Conservation (phyloP, 179 eudicot genomes). For the Actinidia arguta region DNA sequence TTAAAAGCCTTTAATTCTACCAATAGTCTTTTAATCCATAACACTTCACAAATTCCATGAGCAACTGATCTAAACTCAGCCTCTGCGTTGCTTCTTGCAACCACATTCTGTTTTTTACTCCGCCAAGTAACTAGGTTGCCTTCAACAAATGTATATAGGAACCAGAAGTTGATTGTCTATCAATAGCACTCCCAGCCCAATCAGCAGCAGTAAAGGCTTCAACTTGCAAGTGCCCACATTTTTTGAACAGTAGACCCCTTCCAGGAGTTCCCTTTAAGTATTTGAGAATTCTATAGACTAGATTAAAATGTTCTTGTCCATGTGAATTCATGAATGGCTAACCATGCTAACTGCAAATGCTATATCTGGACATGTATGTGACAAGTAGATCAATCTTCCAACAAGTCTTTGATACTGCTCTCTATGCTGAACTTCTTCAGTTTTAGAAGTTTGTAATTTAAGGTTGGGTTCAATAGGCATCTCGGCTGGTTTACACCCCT, state of each 20-base stretch:
- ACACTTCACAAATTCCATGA: background rate
- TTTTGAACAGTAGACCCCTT: background rate
- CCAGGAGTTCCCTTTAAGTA: background rate
- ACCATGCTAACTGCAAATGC: background rate
- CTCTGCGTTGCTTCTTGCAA: background rate
- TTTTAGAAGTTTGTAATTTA: background rate
- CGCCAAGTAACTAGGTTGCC: background rate
- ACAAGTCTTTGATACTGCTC: background rate
- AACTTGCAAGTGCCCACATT: background rate
- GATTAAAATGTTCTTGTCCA: background rate
- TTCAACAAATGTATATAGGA: too few relatives aligned
- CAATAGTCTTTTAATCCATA: background rate
- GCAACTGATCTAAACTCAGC: background rate
- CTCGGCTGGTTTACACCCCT: background rate
- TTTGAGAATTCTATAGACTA: background rate
- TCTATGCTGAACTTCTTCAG: background rate
- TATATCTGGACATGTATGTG: background rate
- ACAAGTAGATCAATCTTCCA: background rate
- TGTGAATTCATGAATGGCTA: background rate
- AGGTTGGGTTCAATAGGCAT: background rate
- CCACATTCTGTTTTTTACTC: background rate
- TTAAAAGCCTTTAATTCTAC: too few relatives aligned
- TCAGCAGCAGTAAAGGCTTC: background rate
- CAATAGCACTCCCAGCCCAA: too few relatives aligned
- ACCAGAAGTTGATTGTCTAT: too few relatives aligned